Conservation (phyloP, 208 protist genomes). For the Lotmaria passim region DNA sequence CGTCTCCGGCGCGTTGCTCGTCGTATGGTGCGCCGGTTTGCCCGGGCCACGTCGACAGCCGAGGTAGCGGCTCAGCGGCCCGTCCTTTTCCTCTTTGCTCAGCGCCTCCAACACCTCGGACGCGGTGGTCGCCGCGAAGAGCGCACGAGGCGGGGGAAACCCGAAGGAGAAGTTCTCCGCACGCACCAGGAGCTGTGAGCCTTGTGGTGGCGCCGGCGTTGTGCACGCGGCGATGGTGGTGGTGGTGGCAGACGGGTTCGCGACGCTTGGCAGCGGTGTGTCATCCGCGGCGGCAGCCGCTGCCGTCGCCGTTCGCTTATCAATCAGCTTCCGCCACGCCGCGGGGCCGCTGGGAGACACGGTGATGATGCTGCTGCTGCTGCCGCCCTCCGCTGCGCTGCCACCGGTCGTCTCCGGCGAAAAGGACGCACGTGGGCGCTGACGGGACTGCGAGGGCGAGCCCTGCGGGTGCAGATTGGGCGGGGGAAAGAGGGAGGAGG, state of each 20-base stretch:
- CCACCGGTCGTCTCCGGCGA: background rate
- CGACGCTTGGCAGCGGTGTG: background rate
- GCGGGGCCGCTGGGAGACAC: slow-evolving; percentile 14
- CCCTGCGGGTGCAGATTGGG: slow-evolving; percentile 7
- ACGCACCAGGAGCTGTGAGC: background rate
- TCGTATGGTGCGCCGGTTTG: background rate
- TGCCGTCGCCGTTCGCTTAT: slow-evolving; percentile 3
- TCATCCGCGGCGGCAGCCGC: background rate
- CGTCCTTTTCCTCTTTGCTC: slow-evolving; percentile 9
- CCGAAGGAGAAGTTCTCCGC: slow-evolving; percentile 3
- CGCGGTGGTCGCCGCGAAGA: slow-evolving; percentile 5
- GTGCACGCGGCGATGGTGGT: background rate
- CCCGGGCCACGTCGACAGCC: background rate
- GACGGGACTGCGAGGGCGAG: background rate
- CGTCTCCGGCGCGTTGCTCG: background rate
- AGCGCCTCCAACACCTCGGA: slow-evolving; percentile 6
- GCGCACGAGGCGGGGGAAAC: slow-evolving; percentile 5
- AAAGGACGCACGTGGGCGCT: background rate
- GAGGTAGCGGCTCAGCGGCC: slow-evolving; percentile 16
- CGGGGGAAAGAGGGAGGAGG: slow-evolving; percentile 7
- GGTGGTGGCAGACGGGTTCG: background rate
- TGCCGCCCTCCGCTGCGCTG: slow-evolving; percentile 3
- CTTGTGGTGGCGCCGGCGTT: background rate
- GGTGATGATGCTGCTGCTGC: too few species aligned
- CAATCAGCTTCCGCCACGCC: slow-evolving; percentile 32